phyloP scores from a whole-genome alignment of 495 filamentous ascomycete species.

The Penicillium verhagenii region DNA sequence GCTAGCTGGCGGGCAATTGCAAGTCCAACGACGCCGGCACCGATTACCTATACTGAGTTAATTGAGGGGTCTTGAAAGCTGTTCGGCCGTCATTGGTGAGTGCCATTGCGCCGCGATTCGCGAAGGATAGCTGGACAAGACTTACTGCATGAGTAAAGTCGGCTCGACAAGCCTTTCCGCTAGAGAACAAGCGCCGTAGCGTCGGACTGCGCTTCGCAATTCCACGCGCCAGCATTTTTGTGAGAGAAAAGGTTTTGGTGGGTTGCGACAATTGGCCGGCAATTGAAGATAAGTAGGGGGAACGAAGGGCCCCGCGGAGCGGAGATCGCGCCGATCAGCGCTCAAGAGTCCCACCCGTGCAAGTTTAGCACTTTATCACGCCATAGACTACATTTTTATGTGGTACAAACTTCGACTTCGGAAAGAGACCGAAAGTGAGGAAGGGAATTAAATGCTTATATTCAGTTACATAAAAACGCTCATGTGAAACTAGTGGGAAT shows the following conservation, averaged over 20 bases:
- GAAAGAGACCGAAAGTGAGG: background rate
- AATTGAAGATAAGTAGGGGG: constrained; percentile 1
- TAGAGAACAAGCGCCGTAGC: constrained; percentile 41
- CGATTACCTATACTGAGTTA: constrained; percentile 62
- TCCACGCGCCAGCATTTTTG: constrained; percentile 18
- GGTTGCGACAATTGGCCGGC: constrained; percentile 7
- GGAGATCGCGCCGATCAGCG: background rate
- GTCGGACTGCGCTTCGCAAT: constrained; percentile 14
- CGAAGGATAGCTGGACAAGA: constrained; percentile 5
- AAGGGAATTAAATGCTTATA: background rate
- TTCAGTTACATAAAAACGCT: background rate
- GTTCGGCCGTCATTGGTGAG: background rate
- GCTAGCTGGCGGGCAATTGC: constrained; percentile 82
- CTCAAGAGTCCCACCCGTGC: background rate
- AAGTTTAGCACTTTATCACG: background rate
- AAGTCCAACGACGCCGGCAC: constrained; percentile 87
- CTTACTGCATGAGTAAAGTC: constrained; percentile 83
- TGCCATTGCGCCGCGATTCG: background rate
- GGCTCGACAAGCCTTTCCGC: constrained; percentile 34
- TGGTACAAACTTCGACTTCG: background rate
- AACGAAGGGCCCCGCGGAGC: constrained; percentile 4
- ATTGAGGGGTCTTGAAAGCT: background rate
- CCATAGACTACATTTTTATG: background rate
- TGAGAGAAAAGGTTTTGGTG: background rate
- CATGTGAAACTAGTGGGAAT: background rate